Evolutionary conservation across 148 eudicot genomes (phyloP).

Genomic region (Talinum fruticosum): DNA sequence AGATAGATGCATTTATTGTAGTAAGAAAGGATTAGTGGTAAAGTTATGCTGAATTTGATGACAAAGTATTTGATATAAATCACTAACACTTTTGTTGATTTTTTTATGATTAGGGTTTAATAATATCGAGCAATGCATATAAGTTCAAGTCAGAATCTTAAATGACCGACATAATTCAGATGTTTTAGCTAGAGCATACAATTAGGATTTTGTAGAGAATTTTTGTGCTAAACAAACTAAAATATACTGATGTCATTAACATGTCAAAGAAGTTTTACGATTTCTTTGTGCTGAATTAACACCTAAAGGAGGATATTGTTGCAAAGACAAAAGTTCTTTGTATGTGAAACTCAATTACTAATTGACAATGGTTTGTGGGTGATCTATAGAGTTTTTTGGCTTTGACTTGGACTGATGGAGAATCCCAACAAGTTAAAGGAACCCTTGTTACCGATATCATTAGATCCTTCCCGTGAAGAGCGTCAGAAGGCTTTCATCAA

Average conservation of each 20-base stretch:
- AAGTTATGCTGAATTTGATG: too few relatives aligned
- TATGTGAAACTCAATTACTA: background rate
- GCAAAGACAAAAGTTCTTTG: background rate
- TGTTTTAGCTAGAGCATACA: too few relatives aligned
- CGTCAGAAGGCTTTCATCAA: conserved; percentile 26
- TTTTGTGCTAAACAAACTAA: background rate
- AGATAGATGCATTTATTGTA: too few relatives aligned
- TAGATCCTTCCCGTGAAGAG: conserved; percentile 19
- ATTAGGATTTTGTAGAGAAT: background rate
- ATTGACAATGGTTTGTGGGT: conserved; percentile 15
- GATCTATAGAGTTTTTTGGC: conserved; percentile 1
- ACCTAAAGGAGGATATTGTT: background rate
- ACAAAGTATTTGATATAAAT: too few relatives aligned
- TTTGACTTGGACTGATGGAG: conserved; percentile 19
- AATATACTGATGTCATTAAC: background rate
- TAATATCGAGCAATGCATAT: too few relatives aligned
- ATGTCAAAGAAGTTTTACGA: background rate
- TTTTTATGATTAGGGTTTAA: too few relatives aligned
- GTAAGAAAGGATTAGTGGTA: too few relatives aligned
- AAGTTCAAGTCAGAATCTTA: too few relatives aligned
- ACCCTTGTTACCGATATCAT: conserved; percentile 28
- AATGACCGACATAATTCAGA: too few relatives aligned
- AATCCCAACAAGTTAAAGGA: conserved; percentile 23
- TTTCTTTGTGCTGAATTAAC: background rate
- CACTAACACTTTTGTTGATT: too few relatives aligned